Evolutionary conservation across 768 basidiomycete species (phyloP).

Genomic region (Mycena venus): DNA sequence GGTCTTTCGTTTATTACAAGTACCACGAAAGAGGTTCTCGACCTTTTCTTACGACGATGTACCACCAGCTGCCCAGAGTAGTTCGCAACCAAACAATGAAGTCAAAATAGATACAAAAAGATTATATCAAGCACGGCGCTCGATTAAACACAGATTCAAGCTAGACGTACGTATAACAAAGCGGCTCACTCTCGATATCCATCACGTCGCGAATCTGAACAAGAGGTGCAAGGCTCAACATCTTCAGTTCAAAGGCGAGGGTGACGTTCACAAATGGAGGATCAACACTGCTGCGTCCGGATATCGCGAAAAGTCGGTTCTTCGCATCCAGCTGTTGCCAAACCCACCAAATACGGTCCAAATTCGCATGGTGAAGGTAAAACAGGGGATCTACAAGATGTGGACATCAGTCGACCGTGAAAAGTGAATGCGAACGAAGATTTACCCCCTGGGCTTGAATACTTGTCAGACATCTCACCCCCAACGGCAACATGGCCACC

Average conservation of each 20-base stretch:
- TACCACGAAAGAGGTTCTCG: too few relatives aligned
- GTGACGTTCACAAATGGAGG: slow-evolving; percentile 32
- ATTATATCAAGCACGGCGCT: too few relatives aligned
- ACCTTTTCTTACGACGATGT: too few relatives aligned
- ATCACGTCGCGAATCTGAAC: slow-evolving; percentile 26
- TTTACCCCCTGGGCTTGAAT: slow-evolving; percentile 21
- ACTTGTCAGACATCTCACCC: slow-evolving; percentile 45
- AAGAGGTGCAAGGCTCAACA: slow-evolving; percentile 26
- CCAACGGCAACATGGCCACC: slow-evolving; percentile 50
- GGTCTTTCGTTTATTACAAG: too few relatives aligned
- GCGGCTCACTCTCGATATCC: slow-evolving; percentile 4
- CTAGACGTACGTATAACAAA: slow-evolving; percentile 25
- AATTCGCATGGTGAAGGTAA: slow-evolving; percentile 41
- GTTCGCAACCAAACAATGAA: too few relatives aligned
- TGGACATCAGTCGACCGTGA: not conserved
- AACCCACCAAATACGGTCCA: slow-evolving; percentile 39
- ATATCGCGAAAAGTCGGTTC: slow-evolving; percentile 33
- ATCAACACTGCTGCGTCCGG: slow-evolving; percentile 28
- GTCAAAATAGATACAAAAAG: too few relatives aligned
- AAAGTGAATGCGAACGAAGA: not conserved
- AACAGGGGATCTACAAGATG: slow-evolving; percentile 39
- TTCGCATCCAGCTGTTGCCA: slow-evolving; percentile 36
- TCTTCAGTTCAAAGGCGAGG: slow-evolving; percentile 24
- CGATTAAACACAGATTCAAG: too few relatives aligned
- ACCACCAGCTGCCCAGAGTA: too few relatives aligned